Evolutionary conservation across 139 green algal genomes (phyloP), one percentile per base, ranked within the genome.

Genomic region (Chlorella sp.): DNA sequence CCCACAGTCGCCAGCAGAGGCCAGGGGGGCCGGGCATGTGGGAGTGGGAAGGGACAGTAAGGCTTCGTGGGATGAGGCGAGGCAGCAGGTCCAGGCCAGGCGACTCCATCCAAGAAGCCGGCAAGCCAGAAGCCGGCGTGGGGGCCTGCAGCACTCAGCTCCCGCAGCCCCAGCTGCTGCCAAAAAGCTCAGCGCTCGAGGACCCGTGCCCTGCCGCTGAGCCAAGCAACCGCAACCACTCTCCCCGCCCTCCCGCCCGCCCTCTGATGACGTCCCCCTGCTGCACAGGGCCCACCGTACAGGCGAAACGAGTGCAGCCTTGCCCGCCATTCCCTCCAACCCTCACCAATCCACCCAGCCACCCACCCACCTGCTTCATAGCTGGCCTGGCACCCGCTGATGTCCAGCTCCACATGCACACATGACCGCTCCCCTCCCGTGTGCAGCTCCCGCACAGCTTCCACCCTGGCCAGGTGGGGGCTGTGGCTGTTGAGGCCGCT

Each of bases 331-430:
- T n/a, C n/a, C n/a, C n/a, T n/a, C n/a, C n/a, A n/a, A n/a, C n/a
- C n/a, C n/a, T n/a, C n/a, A n/a, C n/a, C n/a, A n/a, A n/a, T n/a
- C n/a, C n/a, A n/a, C n/a, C n/a, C n/a, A n/a, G n/a, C 85, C 76
- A 14, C 48, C 28, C 4, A 1, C 81, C 42, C 73, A 57, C 61
- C 89, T 15, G 86, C 82, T 57, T 90, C 78, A 30, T 94, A 94
- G 30, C n/a, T 69, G 24, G 91, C 60, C 26, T 78, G 19, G 18
- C 86, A 92, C 9, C 88, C 89, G 22, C 77, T 83, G 1, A 97
- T 93, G 73, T 99, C 96, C 69, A 99, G 69, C 95, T 99, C 98
- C 30, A 97, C 96, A 91, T 99, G 98, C 86, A 99, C 93, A 90
- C 98, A 99, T 0, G 93, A 97, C 83, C 98, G 94, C 37, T 97